Conservation (phyloP, 331 rosid species). For the Arachis monticola region DNA sequence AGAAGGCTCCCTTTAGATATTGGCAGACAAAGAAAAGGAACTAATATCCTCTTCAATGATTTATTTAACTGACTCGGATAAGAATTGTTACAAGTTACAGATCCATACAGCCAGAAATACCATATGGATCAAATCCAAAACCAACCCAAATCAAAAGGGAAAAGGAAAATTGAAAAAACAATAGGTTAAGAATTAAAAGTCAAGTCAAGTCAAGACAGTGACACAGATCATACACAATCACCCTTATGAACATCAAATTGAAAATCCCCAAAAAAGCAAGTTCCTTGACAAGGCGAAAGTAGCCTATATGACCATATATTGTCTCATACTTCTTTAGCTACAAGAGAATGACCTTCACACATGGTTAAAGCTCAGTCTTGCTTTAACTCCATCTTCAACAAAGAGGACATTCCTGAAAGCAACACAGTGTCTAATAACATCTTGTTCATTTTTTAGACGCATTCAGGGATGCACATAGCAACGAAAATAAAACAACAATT, state of each 20-base stretch:
- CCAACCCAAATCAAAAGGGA: not conserved
- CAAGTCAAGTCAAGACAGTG: slow-evolving; percentile 24
- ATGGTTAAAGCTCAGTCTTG: slow-evolving; percentile 35
- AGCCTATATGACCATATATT: slow-evolving; percentile 41
- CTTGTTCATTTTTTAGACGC: slow-evolving; percentile 15
- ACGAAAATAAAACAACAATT: slow-evolving; percentile 5
- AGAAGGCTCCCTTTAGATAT: not conserved
- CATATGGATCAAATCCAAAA: not conserved
- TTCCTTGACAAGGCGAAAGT: slow-evolving; percentile 36
- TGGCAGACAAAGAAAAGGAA: not conserved
- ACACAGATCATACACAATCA: slow-evolving; percentile 43
- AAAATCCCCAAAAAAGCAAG: slow-evolving; percentile 34
- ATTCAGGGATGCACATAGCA: not conserved
- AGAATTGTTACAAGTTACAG: not conserved
- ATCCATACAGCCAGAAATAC: slow-evolving; percentile 9
- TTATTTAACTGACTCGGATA: not conserved
- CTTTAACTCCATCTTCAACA: slow-evolving; percentile 39
- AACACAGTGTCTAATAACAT: slow-evolving; percentile 20
- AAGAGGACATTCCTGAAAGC: slow-evolving; percentile 47
- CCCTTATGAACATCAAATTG: slow-evolving; percentile 42
- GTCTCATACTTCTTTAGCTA: slow-evolving; percentile 44
- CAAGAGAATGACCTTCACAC: slow-evolving; percentile 45
- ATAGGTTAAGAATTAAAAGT: slow-evolving; percentile 41
- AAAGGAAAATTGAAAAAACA: not conserved
- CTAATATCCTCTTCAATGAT: not conserved